Base-by-base conservation (phyloP, 2,329 filamentous ascomycete species). In the Fusarium equiseti region DNA sequence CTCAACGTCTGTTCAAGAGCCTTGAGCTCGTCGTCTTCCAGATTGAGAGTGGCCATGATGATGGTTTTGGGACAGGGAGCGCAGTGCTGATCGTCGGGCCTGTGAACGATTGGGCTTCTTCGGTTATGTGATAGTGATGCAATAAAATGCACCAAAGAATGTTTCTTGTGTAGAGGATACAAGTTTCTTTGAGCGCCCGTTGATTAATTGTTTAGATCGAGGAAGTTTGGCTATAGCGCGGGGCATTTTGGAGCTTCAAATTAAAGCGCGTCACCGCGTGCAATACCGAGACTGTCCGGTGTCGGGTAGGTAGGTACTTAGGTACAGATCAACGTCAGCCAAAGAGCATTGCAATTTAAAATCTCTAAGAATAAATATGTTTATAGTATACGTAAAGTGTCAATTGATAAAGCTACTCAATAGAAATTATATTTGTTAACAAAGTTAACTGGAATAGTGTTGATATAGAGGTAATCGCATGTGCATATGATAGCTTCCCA, bases 1-100 rank as follows among this genome's bases (percentile, higher is more conserved):
- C 90, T 88, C 43, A 92, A 88, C 29, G 90, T 89, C 79, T 91
- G 87, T 75, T 95, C 92, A 27, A 95, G 86, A 43, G 88, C 85
- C 80, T 91, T 92, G 72, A 90, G 82, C 79, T 91, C 89, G 22
- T 90, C 88, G 29, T 84, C 83, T 35, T 83, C 83, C 31, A 89
- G 79, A 32, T 84, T 83, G n/a, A 89, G 81, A 26, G 80, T 77
- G 46, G 81, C 79, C 81, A 83, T 83, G 44, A 43, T 65, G 57
- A 24, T 59, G 27, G 6, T 20, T 40, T 49, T 12, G 32, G 12
- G 18, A 20, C 18, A 27, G 42, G 16, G 22, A 52, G 35, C 16
- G 8, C 26, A 20, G 18, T 43, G 46, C 12, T 24, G 38, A 46
- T 24, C 10, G 26, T 49, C 26, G 26, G 10, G 22, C 18, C 26